Evolutionary conservation across 139 green algal species (phyloP).

Genomic region (Asterochloris sp.): DNA sequence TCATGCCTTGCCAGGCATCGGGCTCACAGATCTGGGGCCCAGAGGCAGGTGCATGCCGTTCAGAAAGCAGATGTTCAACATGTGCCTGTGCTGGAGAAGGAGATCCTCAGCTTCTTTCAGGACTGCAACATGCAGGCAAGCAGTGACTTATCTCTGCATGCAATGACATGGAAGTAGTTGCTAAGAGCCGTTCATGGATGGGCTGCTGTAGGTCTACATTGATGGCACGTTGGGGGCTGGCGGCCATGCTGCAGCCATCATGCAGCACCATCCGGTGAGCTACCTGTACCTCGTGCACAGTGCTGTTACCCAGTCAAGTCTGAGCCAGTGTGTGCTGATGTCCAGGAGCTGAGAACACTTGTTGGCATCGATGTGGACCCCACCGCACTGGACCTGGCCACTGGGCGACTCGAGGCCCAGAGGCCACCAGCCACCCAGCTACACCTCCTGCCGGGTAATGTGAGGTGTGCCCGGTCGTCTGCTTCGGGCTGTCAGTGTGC

Average conservation of each 20-base stretch:
- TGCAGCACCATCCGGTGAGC: constrained; percentile 59
- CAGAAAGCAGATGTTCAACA: constrained; percentile 8
- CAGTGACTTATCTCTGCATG: not conserved
- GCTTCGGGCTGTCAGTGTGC: not conserved
- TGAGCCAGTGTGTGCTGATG: not conserved
- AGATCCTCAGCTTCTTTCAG: constrained; percentile 58
- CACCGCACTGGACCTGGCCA: constrained; percentile 66
- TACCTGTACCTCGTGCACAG: not conserved
- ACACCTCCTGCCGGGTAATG: constrained; percentile 54
- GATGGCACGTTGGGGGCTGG: constrained; percentile 89
- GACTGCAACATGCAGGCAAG: constrained; percentile 27
- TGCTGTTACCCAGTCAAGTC: not conserved
- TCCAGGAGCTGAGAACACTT: constrained; percentile 63
- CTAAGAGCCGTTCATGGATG: not conserved
- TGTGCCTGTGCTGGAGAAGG: constrained; percentile 59
- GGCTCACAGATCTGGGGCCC: too few species aligned
- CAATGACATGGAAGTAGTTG: not conserved
- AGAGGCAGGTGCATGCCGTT: too few species aligned
- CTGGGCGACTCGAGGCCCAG: constrained; percentile 31
- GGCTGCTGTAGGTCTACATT: constrained; percentile 48
- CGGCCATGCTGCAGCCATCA: constrained; percentile 71
- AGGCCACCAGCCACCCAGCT: constrained; percentile 14
- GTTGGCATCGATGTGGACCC: constrained; percentile 88
- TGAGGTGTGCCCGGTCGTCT: constrained; percentile 29
- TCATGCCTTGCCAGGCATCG: too few species aligned